phyloP scores from a whole-genome alignment of 306 rosid species.

The Alnus glutinosa region DNA sequence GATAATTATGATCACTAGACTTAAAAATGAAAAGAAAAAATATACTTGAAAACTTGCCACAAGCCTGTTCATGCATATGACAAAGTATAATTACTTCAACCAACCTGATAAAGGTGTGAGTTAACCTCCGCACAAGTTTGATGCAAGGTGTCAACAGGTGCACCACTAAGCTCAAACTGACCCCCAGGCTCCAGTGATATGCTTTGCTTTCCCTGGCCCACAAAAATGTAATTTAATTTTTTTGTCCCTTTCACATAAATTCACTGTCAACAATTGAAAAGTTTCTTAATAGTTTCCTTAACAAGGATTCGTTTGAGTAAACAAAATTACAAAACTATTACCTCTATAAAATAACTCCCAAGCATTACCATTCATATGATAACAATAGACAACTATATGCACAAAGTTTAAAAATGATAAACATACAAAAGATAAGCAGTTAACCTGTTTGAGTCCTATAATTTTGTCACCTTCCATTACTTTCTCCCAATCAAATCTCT shows the following conservation, averaged over 20 bases:
- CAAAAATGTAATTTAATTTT: constrained; percentile 1
- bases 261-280: neutral
- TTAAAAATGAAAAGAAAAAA: neutral
- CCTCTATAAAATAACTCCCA: neutral
- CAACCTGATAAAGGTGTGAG: constrained; percentile 93
- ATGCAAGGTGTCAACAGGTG: constrained; percentile 97
- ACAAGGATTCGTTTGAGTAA: neutral
- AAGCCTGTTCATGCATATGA: constrained; percentile 1
- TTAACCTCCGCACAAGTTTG: constrained; percentile 99
- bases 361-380: neutral
- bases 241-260: neutral
- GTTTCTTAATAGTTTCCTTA: neutral
- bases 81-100: constrained; percentile 11
- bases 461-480: constrained; percentile 83
- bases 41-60: neutral
- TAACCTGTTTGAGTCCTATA: constrained; percentile 94
- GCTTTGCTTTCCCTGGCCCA: constrained; percentile 91
- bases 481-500: constrained; percentile 98
- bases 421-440: neutral
- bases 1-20: neutral
- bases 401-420: neutral
- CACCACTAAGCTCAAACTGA: constrained; percentile 99
- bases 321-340: neutral
- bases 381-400: neutral
- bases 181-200: constrained; percentile 99